Evolutionary conservation across 306 rosid genomes (phyloP).

Genomic region (Cicer arietinum): DNA sequence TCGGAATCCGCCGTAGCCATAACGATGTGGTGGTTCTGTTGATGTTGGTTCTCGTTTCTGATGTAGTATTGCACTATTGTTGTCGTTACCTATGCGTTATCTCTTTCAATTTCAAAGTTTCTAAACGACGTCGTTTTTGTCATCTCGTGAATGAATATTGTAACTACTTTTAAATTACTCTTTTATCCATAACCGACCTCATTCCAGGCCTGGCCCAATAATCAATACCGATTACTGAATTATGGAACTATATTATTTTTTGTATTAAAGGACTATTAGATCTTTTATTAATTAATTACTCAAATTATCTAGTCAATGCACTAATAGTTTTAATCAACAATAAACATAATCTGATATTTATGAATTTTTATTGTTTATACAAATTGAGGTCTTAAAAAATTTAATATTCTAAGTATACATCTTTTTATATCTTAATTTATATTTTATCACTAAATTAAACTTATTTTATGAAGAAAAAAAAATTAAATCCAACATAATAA

Average conservation of each 20-base stretch:
- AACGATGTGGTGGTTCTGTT: not conserved
- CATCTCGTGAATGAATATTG: not conserved
- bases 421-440: too few relatives aligned
- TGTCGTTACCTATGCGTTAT: conserved; percentile 28
- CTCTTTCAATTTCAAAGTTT: conserved; percentile 11
- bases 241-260: too few relatives aligned
- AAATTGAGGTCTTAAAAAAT: too few relatives aligned
- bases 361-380: not conserved
- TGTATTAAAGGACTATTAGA: too few relatives aligned
- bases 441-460: too few relatives aligned
- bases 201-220: too few relatives aligned
- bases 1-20: conserved; percentile 69
- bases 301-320: not conserved
- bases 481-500: too few relatives aligned
- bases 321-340: not conserved
- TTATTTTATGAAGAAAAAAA: too few relatives aligned
- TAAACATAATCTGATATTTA: not conserved
- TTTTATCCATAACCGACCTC: too few relatives aligned
- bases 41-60: not conserved
- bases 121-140: not conserved
- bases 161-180: not conserved
- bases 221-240: too few relatives aligned
- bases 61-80: not conserved
- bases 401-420: too few relatives aligned
- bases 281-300: too few relatives aligned